Evolutionary conservation across 176 grass and related monocot genomes (phyloP).

Genomic region (Ensete glaucum): DNA sequence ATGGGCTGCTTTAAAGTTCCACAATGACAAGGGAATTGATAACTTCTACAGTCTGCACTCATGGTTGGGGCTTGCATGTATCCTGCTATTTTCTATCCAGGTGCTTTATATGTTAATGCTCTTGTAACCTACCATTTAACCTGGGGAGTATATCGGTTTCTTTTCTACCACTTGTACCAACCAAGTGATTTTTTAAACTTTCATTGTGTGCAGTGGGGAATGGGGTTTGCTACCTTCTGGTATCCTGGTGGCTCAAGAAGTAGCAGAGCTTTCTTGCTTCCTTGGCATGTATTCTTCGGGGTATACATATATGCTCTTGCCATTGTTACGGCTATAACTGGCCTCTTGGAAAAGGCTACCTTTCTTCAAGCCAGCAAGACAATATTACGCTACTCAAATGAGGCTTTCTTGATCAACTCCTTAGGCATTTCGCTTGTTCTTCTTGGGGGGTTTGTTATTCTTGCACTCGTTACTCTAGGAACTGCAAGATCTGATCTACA

Average conservation of each 20-base stretch:
- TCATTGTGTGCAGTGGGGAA: constrained; percentile 50
- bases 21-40: constrained; percentile 81
- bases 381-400: constrained; percentile 59
- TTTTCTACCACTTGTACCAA: neutral
- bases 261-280: constrained; percentile 54
- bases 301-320: constrained; percentile 72
- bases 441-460: constrained; percentile 54
- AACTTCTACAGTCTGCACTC: constrained; percentile 96
- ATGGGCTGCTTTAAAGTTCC: constrained; percentile 93
- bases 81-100: constrained; percentile 74
- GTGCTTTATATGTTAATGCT: constrained; percentile 11
- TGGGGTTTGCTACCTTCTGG: constrained; percentile 85
- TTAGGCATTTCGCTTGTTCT: constrained; percentile 56
- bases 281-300: constrained; percentile 91
- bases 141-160: neutral
- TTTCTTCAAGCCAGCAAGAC: constrained; percentile 73
- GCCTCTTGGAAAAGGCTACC: constrained; percentile 90
- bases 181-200: constrained; percentile 7
- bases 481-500: constrained; percentile 29
- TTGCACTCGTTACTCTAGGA: constrained; percentile 45
- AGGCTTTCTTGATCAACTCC: constrained; percentile 75
- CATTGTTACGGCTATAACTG: constrained; percentile 55
- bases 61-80: constrained; percentile 69
- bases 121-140: neutral
- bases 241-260: constrained; percentile 92